Evolutionary conservation across 2,329 filamentous ascomycete species (phyloP), one percentile per base, ranked within the genome.

Genomic region (Didymosphaeria variabile): DNA sequence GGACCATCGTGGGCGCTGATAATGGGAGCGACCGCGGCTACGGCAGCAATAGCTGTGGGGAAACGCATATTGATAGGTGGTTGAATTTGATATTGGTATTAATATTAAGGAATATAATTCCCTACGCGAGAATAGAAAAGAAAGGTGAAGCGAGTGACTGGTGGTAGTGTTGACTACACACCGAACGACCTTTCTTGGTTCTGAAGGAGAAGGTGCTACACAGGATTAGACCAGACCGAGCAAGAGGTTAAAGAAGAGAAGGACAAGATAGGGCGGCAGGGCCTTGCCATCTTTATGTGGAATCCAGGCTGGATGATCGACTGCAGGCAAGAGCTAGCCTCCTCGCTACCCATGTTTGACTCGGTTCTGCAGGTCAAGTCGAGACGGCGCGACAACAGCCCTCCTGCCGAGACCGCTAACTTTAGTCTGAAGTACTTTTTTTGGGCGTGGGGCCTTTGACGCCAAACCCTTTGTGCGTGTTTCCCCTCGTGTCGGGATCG

Each of bases 121-220:
- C 52, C 59, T 55, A 57, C 47, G 56, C 56, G 52, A 36, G 47
- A 55, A 34, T 5, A 32, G 62, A 60, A 54, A 55, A 61, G 60
- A 55, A 55, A 51, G 60, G 65, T 58, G 29, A 63, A 76, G 70
- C 73, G 74, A 76, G 63, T 72, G 74, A 71, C 72, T 68, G 67
- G 73, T 70, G 71, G 60, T 62, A 62, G 67, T 63, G 38, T 50
- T 44, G 68, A 73, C 68, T 62, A 65, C 66, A 71, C 71, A 74
- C 73, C 72, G 64, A 55, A 68, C 57, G 63, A 67, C 62, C 59
- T 67, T 57, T 54, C 55, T 45, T 58, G 68, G 67, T 53, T 62
- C 61, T 51, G 60, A 63, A 65, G 54, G 31, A 31, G 42, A 47
- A 53, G 36, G 47, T 23, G 19, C 46, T 32, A 57, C 55, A 17